Base-by-base conservation (phyloP, 257 asterid species). In the Solanum habrochaites region DNA sequence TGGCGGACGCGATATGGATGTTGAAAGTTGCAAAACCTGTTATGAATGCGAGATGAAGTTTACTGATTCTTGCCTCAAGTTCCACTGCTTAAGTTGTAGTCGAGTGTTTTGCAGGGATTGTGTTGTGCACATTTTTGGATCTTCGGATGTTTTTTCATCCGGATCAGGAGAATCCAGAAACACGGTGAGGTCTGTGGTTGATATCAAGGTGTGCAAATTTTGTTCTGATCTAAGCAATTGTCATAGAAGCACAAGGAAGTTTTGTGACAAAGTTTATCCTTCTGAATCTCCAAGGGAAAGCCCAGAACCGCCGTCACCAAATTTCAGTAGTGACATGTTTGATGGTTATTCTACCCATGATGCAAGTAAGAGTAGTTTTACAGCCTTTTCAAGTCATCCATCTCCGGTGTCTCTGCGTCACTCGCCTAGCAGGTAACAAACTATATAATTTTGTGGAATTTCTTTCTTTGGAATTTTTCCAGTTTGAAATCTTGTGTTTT, bases 231-330 rank as follows among this genome's bases (percentile, higher is more conserved):
- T 91, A 73, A 75, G 89, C 52, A 88, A 91, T 47, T 71, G 83
- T 29, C 91, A 88, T 87, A 86, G 90, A 87, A 49, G 89, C 85
- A 90, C 87, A 72, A 89, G 90, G 87, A 94, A 86, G 88, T 90
- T 93, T 90, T 88, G 92, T 83, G 95, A 92, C 86, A 94, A 94
- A 91, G 82, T 97, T 86, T 86, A 94, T 89, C 98, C 98, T 58
- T 92, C 95, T 71, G 98, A 94, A 87, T 94, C 97, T 85, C 96
- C 98, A 3, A 91, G 95, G 83, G 91, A 88, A 89, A 92, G 94
- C 93, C 94, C 96, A 11, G 97, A 95, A 87, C 96, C 96, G 62
- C 93, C 93, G 27, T 95, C 98, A 86, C 98, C 98, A 49, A 88
- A 90, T 93, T 95, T 93, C 90, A 91, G 93, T 91, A 95, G 91